A percentile compares a stretch with the other conserved stretches of the same genome.
phyloP scores from a whole-genome alignment of 2,329 filamentous ascomycete genomes.

The Didymella sp. region DNA sequence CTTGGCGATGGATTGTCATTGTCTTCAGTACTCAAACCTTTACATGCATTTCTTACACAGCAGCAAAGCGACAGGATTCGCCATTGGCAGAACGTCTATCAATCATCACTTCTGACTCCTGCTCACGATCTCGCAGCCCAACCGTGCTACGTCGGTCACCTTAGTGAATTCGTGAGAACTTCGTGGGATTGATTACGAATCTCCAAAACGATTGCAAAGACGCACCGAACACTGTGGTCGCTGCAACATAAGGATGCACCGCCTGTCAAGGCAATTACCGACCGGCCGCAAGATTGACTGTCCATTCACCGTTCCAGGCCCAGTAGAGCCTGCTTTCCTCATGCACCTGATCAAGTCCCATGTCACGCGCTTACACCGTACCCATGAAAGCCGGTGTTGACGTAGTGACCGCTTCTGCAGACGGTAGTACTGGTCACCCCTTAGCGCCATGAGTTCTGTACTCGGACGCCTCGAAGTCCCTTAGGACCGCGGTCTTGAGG shows the following conservation, averaged over 20 bases:
- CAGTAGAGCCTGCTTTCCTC: background rate
- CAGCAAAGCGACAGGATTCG: background rate
- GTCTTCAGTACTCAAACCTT: background rate
- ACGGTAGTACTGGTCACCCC: background rate
- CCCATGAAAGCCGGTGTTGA: background rate
- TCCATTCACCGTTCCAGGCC: background rate
- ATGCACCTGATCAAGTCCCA: constrained; percentile 1
- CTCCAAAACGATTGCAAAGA: background rate
- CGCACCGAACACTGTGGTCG: background rate
- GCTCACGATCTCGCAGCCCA: background rate
- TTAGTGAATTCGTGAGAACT: background rate
- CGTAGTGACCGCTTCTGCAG: background rate
- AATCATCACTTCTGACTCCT: background rate
- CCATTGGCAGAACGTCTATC: background rate
- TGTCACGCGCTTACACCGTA: background rate
- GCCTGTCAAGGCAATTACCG: background rate
- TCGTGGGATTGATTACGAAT: background rate
- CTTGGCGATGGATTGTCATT: background rate
- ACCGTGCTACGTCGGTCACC: background rate
- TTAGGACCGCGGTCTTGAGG: background rate
- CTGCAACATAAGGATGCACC: background rate
- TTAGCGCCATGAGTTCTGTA: background rate
- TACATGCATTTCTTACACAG: background rate
- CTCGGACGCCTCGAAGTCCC: background rate
- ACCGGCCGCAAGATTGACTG: background rate